phyloP scores from a whole-genome alignment of 1,284 basidiomycete species.

The Heterobasidion irregulare region DNA sequence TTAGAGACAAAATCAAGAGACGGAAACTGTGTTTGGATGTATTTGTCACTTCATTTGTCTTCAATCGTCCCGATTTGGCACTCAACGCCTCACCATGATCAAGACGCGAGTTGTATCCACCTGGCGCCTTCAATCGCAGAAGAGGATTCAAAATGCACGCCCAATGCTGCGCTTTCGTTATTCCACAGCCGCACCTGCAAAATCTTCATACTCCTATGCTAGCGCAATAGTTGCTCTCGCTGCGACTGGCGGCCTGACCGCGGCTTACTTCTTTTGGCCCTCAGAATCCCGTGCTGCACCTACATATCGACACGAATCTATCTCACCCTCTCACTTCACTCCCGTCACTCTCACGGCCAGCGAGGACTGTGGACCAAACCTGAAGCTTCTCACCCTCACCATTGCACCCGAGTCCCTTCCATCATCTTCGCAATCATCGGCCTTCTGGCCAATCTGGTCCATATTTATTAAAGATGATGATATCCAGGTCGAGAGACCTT shows the following conservation, averaged over 20 bases:
- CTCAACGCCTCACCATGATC: conserved; percentile 12
- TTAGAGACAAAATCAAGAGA: background rate
- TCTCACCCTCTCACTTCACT: conserved; percentile 57
- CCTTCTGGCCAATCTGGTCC: conserved; percentile 54
- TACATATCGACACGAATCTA: conserved; percentile 22
- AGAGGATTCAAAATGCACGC: no score
- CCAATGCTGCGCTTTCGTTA: background rate
- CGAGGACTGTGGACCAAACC: conserved; percentile 39
- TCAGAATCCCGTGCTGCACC: conserved; percentile 31
- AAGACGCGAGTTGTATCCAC: conserved; percentile 1
- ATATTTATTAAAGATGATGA: conserved; percentile 80
- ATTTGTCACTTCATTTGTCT: conserved; percentile 9
- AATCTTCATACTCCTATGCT: conserved; percentile 6
- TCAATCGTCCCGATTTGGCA: conserved; percentile 12
- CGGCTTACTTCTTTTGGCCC: conserved; percentile 43
- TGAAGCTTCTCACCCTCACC: conserved; percentile 54
- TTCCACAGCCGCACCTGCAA: background rate
- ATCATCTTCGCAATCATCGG: conserved; percentile 10
- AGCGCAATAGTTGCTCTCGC: conserved; percentile 11
- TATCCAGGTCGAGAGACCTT: conserved; percentile 82
- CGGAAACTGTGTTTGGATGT: conserved; percentile 5
- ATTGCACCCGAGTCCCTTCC: conserved; percentile 40
- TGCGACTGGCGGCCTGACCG: conserved; percentile 27
- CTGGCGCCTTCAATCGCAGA: background rate
- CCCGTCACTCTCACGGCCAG: conserved; percentile 50